Evolutionary conservation across 1,284 basidiomycete species (phyloP).

Genomic region (Puccinia brachypodii): DNA sequence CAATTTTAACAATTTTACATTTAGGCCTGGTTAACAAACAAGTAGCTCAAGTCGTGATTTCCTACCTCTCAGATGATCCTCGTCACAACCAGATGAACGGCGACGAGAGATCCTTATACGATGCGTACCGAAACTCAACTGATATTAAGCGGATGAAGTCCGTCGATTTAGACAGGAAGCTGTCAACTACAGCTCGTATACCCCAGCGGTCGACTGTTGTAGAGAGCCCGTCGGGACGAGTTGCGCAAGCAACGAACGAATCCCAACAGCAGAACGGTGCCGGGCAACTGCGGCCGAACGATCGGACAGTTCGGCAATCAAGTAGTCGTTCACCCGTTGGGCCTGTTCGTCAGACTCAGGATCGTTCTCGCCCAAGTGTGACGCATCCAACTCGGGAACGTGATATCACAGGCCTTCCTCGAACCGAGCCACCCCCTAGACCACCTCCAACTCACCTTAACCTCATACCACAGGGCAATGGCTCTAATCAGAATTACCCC

Average conservation of each 20-base stretch:
- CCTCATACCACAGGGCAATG: slow-evolving; percentile 41
- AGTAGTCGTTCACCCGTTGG: slow-evolving; percentile 58
- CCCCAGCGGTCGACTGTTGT: slow-evolving; percentile 94
- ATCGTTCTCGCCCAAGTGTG: neutral
- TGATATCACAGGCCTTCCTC: slow-evolving; percentile 9
- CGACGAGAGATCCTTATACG: slow-evolving; percentile 55
- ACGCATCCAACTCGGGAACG: slow-evolving; percentile 18
- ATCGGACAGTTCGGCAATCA: slow-evolving; percentile 48
- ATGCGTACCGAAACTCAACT: slow-evolving; percentile 73
- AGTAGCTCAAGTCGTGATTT: neutral
- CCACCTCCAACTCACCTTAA: slow-evolving; percentile 43
- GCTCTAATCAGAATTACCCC: slow-evolving; percentile 3
- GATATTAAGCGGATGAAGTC: slow-evolving; percentile 92
- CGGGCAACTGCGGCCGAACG: slow-evolving; percentile 52
- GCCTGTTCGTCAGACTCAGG: slow-evolving; percentile 43
- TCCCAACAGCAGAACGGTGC: slow-evolving; percentile 56
- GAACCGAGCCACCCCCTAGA: slow-evolving; percentile 40
- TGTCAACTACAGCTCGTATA: slow-evolving; percentile 84
- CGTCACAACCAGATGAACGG: slow-evolving; percentile 39
- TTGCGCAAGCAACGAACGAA: slow-evolving; percentile 68
- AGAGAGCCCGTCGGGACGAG: slow-evolving; percentile 87
- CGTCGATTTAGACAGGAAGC: slow-evolving; percentile 88
- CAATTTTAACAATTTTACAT: neutral
- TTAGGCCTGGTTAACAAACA: neutral
- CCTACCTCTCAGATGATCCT: slow-evolving; percentile 44